Conservation (phyloP, 345 rosid genomes). For the Citrus hindsii region DNA sequence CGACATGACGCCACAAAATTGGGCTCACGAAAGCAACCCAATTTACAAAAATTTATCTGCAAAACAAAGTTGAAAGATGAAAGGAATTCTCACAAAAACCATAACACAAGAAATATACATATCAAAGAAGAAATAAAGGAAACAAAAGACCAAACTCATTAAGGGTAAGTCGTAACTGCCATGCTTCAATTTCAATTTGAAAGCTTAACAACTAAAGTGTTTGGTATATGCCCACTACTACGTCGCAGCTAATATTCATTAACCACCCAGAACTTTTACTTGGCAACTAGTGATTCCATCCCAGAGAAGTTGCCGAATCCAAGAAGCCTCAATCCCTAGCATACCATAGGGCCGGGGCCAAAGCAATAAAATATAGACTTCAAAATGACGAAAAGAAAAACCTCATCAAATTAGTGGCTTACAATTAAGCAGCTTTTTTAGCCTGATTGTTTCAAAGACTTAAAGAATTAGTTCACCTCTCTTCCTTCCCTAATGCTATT, state of each 20-base stretch:
- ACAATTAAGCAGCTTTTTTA: background rate
- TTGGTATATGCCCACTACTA: background rate
- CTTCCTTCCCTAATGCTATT: background rate
- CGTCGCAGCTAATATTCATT: background rate
- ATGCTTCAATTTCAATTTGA: too few species aligned
- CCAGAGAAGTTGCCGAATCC: background rate
- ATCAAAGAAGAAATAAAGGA: background rate
- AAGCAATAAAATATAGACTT: background rate
- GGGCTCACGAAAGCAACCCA: conserved; percentile 24
- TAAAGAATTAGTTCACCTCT: background rate
- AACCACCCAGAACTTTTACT: background rate
- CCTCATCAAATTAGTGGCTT: background rate
- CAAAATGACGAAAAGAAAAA: background rate
- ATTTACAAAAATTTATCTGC: conserved; percentile 18
- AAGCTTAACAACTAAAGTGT: background rate
- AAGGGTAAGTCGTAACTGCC: background rate
- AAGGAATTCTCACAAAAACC: background rate
- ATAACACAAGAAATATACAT: background rate
- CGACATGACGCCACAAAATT: conserved; percentile 10
- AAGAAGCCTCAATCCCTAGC: background rate
- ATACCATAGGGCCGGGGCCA: background rate
- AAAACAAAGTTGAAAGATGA: background rate
- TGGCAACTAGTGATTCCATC: background rate
- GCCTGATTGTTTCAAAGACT: background rate
- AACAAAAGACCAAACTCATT: background rate